A percentile compares a stretch with the other conserved stretches of the same genome.
These are phyloP conservation scores for Crataegus laevigata DNA, from an alignment of 306 rosid genomes.

Conservation along the genomic window DNA sequence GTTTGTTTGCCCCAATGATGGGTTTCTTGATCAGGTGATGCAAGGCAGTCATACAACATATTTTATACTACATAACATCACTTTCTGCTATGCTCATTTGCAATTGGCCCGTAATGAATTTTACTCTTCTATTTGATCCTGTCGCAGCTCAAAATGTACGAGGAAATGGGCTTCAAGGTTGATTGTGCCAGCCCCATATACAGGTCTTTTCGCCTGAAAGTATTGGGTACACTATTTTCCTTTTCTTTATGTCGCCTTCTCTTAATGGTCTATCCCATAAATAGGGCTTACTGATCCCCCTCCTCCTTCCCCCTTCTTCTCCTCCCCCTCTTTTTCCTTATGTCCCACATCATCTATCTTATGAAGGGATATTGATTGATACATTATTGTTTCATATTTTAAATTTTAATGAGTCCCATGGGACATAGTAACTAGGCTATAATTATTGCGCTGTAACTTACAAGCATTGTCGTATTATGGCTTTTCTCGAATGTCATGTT, in stretches of 20 bases:
- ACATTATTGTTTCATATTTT: not conserved
- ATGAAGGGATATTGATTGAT: not conserved
- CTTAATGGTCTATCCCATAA: no score
- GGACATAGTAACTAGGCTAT: not conserved
- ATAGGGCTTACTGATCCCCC: not conserved
- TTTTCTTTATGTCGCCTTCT: not conserved
- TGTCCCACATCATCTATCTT: not conserved
- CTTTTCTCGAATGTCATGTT: not conserved
- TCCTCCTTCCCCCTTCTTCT: not conserved
- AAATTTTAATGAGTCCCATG: not conserved
- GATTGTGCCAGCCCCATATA: constrained; percentile 63
- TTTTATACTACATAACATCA: constrained; percentile 6
- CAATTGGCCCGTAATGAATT: not conserved
- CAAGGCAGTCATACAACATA: constrained; percentile 8
- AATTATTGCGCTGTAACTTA: not conserved
- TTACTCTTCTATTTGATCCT: constrained; percentile 2
- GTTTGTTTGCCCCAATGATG: constrained; percentile 93
- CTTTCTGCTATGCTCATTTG: not conserved
- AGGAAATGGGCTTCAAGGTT: constrained; percentile 89
- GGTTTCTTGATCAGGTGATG: constrained; percentile 81
- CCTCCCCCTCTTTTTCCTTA: not conserved
- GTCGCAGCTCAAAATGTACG: constrained; percentile 71
- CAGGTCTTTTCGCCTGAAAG: constrained; percentile 70
- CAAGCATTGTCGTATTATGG: not conserved
- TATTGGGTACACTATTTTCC: constrained; percentile 44